Conservation (phyloP, 331 rosid species). For the Pyrus hybrid region DNA sequence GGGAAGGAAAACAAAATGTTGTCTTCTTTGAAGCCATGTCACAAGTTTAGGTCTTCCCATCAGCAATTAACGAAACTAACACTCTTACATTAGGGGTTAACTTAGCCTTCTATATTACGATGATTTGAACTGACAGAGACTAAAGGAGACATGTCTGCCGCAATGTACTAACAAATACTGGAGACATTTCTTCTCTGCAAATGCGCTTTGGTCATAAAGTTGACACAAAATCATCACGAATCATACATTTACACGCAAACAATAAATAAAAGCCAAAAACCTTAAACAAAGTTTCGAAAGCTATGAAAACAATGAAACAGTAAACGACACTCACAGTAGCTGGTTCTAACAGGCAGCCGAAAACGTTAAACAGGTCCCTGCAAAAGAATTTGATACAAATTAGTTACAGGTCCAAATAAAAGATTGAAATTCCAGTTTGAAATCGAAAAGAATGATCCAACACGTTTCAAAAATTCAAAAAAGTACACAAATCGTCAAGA, state of each 20-base stretch:
- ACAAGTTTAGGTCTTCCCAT: neutral
- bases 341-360: conserved; percentile 79
- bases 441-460: neutral
- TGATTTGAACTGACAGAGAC: neutral
- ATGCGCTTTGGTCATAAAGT: neutral
- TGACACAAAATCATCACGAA: neutral
- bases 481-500: neutral
- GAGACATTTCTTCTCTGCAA: neutral
- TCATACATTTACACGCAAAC: neutral
- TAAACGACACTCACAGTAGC: conserved; percentile 58
- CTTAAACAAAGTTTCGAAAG: neutral
- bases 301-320: neutral
- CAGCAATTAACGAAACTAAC: neutral
- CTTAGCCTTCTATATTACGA: no score
- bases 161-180: neutral
- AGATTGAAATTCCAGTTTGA: neutral
- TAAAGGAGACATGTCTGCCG: neutral
- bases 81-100: no score
- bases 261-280: neutral
- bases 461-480: neutral
- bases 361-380: conserved; percentile 74
- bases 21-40: neutral
- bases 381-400: conserved; percentile 4
- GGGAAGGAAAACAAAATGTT: neutral
- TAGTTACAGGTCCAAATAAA: conserved; percentile 9